Evolutionary conservation across 148 eudicot species (phyloP).

Genomic region (Talinum fruticosum): DNA sequence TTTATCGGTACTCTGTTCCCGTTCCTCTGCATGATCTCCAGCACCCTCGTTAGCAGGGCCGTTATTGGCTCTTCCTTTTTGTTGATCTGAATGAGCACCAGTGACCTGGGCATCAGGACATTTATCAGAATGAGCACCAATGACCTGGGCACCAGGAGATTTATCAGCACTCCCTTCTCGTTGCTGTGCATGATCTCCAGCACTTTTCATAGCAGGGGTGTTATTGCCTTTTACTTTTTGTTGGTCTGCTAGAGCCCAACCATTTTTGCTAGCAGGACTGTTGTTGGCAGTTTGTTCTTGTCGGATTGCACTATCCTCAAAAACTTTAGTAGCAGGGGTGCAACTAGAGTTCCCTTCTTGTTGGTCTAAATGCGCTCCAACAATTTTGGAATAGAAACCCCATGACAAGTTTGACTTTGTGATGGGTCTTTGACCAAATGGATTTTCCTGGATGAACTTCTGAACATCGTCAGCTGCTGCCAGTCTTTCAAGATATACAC

Average conservation of each 20-base stretch:
- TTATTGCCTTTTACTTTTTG: not conserved
- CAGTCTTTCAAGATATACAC: conserved; percentile 56
- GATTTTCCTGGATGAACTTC: conserved; percentile 54
- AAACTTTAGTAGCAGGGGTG: not conserved
- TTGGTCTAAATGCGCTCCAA: conserved; percentile 12
- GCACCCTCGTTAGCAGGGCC: not conserved
- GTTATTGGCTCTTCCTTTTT: not conserved
- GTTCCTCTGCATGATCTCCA: not conserved
- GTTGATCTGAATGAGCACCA: too few relatives aligned
- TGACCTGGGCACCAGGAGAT: too few relatives aligned
- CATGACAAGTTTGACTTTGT: conserved; percentile 40
- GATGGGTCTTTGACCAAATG: conserved; percentile 69
- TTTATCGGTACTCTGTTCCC: not conserved
- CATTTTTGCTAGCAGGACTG: not conserved
- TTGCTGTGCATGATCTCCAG: not conserved
- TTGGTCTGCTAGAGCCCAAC: not conserved
- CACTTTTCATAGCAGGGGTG: not conserved
- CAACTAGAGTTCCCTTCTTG: conserved; percentile 1
- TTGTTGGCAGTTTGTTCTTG: not conserved
- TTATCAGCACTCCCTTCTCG: too few relatives aligned
- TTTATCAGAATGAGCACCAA: too few relatives aligned
- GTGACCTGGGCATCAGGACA: too few relatives aligned
- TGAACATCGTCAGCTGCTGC: conserved; percentile 56
- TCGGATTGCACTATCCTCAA: not conserved
- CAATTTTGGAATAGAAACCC: conserved; percentile 53